phyloP scores from a whole-genome alignment of 2,329 filamentous ascomycete genomes.

The Epichloe hybrida region DNA sequence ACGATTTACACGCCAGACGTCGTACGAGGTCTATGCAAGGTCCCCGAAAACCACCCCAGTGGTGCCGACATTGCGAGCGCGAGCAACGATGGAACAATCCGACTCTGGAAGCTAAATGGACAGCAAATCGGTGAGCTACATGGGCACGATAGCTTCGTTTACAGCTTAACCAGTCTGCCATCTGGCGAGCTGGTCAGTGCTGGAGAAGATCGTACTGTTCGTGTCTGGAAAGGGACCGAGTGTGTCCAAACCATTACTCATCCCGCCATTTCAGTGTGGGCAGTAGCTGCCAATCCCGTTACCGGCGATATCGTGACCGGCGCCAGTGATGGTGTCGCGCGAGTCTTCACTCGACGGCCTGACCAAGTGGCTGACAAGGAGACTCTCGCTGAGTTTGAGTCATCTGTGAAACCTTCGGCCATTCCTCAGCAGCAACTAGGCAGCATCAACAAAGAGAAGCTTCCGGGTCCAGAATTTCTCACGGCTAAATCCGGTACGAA shows the following conservation, averaged over 20 bases:
- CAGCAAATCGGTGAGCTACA: constrained; percentile 62
- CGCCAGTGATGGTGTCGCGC: constrained; percentile 73
- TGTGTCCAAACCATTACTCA: constrained; percentile 95
- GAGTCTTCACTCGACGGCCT: constrained; percentile 65
- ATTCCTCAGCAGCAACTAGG: constrained; percentile 80
- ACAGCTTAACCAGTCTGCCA: constrained; percentile 64
- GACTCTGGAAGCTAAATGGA: constrained; percentile 75
- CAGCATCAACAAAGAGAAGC: constrained; percentile 78
- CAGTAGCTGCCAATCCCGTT: constrained; percentile 66
- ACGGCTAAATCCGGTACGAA: constrained; percentile 76
- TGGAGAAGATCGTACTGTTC: constrained; percentile 85
- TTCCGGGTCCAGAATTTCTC: constrained; percentile 81
- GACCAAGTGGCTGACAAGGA: constrained; percentile 58
- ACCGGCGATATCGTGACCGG: constrained; percentile 87
- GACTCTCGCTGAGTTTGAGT: constrained; percentile 61
- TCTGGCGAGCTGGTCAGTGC: constrained; percentile 82
- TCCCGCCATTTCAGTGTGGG: constrained; percentile 93
- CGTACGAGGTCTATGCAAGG: constrained; percentile 72
- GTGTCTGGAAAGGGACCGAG: constrained; percentile 70
- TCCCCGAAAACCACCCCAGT: constrained; percentile 63
- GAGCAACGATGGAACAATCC: constrained; percentile 80
- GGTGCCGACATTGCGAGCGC: constrained; percentile 91
- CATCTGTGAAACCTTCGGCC: constrained; percentile 66
- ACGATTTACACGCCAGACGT: constrained; percentile 61
- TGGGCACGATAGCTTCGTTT: constrained; percentile 92